Evolutionary conservation across 2,329 filamentous ascomycete species (phyloP).

Genomic region (Fusarium poae): DNA sequence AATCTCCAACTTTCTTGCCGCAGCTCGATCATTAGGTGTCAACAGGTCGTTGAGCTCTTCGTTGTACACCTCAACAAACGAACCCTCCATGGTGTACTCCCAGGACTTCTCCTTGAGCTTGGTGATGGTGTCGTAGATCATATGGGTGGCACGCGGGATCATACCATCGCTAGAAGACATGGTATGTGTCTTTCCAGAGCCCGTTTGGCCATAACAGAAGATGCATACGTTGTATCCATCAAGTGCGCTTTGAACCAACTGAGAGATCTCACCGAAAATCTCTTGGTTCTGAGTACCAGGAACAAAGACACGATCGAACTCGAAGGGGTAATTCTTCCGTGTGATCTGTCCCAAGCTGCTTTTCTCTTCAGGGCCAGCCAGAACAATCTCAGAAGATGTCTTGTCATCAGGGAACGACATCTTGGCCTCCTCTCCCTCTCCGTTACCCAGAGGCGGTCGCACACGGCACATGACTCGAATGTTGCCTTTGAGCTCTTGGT

Average conservation of each 20-base stretch:
- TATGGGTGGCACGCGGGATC: constrained; percentile 91
- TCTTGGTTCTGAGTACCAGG: constrained; percentile 83
- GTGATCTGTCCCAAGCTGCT: constrained; percentile 81
- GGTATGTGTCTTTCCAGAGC: constrained; percentile 95
- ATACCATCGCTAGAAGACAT: constrained; percentile 95
- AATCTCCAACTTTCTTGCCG: constrained; percentile 85
- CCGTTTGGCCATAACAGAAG: constrained; percentile 98
- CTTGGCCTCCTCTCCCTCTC: constrained; percentile 75
- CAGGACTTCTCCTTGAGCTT: constrained; percentile 90
- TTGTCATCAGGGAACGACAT: constrained; percentile 86
- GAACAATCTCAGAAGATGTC: constrained; percentile 87
- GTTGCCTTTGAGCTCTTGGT: constrained; percentile 97
- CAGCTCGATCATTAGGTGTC: constrained; percentile 67
- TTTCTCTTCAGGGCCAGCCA: constrained; percentile 86
- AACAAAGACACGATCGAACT: constrained; percentile 93
- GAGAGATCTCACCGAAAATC: constrained; percentile 95
- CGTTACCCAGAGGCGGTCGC: constrained; percentile 74
- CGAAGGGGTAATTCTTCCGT: constrained; percentile 85
- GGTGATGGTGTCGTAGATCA: constrained; percentile 92
- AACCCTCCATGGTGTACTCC: constrained; percentile 93
- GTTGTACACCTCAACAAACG: constrained; percentile 98
- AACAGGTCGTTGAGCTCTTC: constrained; percentile 95
- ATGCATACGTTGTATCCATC: constrained; percentile 99
- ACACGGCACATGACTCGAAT: constrained; percentile 98
- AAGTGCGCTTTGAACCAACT: constrained; percentile 94